phyloP scores from a whole-genome alignment of 2,329 filamentous ascomycete genomes.

The Alternaria incomplexa region DNA sequence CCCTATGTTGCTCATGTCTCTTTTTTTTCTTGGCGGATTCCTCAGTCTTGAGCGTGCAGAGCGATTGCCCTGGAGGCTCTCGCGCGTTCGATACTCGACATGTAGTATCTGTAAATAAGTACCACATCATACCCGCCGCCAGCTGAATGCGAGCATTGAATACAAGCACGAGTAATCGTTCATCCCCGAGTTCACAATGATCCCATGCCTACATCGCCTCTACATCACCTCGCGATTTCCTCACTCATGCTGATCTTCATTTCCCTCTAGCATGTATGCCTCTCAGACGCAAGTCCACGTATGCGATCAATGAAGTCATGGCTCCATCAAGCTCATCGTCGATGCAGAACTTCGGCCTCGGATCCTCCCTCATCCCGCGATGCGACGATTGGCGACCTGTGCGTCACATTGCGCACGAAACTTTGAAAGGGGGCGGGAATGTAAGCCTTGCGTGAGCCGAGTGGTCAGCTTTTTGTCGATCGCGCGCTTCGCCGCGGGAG shows the following conservation, averaged over 20 bases:
- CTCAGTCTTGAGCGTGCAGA: background rate
- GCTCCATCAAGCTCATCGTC: background rate
- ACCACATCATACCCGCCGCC: conserved; percentile 3
- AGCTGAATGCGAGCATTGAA: conserved; percentile 4
- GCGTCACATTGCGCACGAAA: background rate
- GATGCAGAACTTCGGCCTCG: background rate
- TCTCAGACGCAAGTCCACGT: background rate
- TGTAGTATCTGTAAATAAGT: conserved; percentile 2
- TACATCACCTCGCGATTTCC: background rate
- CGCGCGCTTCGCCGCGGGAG: conserved; percentile 2
- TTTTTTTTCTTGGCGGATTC: background rate
- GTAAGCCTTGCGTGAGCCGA: conserved; percentile 2
- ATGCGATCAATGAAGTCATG: background rate
- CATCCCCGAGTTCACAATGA: background rate
- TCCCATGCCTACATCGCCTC: background rate
- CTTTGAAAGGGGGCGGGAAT: conserved; percentile 10
- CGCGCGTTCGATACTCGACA: conserved; percentile 1
- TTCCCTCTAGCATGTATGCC: background rate
- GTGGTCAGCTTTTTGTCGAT: conserved; percentile 4
- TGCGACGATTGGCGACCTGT: background rate
- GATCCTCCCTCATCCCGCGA: background rate
- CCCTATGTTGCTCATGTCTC: background rate
- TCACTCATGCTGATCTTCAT: background rate
- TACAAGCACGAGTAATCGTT: background rate
- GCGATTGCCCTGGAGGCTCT: conserved; percentile 6